Conservation (phyloP, 75 land plant species). For the Pseudotsuga menziesii region DNA sequence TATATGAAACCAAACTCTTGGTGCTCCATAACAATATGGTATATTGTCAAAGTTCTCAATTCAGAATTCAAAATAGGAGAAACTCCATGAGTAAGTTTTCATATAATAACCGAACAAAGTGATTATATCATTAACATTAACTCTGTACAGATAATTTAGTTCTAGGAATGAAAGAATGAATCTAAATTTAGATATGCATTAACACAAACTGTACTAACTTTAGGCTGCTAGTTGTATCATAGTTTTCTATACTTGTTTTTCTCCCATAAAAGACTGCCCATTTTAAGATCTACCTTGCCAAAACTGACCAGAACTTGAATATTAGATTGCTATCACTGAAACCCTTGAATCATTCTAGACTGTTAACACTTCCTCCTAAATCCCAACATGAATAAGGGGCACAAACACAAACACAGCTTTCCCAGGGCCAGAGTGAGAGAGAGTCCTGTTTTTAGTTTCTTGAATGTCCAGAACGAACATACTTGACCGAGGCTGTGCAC, state of each 20-base stretch:
- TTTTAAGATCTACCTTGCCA: neutral
- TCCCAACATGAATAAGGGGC: slow-evolving; percentile 6
- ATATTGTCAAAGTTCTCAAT: neutral
- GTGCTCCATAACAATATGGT: neutral
- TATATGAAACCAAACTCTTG: neutral
- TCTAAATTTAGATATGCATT: neutral
- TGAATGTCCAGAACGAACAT: slow-evolving; percentile 5
- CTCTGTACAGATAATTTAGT: slow-evolving; percentile 2
- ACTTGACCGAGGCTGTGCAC: slow-evolving; percentile 5
- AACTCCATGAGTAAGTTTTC: slow-evolving; percentile 2
- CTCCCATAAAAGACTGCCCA: neutral
- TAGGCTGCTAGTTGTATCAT: slow-evolving; percentile 4
- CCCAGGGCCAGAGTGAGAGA: slow-evolving; percentile 7
- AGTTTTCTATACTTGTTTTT: slow-evolving; percentile 7
- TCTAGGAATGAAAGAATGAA: neutral
- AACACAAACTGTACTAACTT: neutral
- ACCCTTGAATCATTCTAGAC: slow-evolving; percentile 5
- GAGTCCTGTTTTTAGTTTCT: slow-evolving; percentile 1
- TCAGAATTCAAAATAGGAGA: neutral
- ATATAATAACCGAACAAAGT: neutral
- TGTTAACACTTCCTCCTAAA: slow-evolving; percentile 7
- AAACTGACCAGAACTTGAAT: slow-evolving; percentile 6
- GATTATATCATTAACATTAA: neutral
- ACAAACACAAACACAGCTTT: slow-evolving; percentile 4
- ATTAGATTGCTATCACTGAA: slow-evolving; percentile 3